phyloP scores from a whole-genome alignment of 805 yeast species.

The Hanseniaspora valbyensis region DNA sequence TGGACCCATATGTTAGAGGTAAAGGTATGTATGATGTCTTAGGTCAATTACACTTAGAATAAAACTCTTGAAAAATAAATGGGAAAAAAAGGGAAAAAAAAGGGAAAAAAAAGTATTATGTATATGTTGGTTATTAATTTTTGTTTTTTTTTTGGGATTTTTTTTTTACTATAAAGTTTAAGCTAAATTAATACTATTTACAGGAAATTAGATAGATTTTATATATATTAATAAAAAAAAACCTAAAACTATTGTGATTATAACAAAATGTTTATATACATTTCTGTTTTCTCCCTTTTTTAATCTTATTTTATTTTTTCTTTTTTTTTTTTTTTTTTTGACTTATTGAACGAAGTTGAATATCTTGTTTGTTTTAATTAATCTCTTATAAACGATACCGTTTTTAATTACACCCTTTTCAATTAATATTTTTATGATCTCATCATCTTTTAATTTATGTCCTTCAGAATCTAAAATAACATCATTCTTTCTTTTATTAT shows the following conservation, averaged over 20 bases:
- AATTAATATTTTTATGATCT: conserved; percentile 33
- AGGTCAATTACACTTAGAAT: conserved; percentile 36
- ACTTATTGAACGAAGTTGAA: conserved; percentile 33
- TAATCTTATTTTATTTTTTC: neutral
- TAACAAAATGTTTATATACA: too few species aligned
- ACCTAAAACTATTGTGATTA: too few species aligned
- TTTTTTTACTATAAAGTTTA: neutral
- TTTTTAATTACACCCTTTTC: conserved; percentile 32
- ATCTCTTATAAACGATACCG: conserved; percentile 37
- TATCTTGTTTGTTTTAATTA: conserved; percentile 44
- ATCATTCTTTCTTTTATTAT: conserved; percentile 56
- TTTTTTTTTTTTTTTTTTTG: conserved; percentile 6
- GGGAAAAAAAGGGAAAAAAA: neutral
- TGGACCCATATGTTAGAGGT: conserved; percentile 76
- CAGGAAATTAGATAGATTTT: neutral
- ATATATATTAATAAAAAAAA: neutral
- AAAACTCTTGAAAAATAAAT: neutral
- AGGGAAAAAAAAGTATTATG: too few species aligned
- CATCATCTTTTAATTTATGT: conserved; percentile 27
- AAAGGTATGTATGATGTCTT: conserved; percentile 69
- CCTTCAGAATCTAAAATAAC: conserved; percentile 33
- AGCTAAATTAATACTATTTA: neutral
- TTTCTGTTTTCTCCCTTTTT: neutral
- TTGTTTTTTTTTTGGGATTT: neutral
- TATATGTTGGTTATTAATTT: too few species aligned